phyloP scores from a whole-genome alignment of 202 grass and related monocot species.

The Panicum virgatum region DNA sequence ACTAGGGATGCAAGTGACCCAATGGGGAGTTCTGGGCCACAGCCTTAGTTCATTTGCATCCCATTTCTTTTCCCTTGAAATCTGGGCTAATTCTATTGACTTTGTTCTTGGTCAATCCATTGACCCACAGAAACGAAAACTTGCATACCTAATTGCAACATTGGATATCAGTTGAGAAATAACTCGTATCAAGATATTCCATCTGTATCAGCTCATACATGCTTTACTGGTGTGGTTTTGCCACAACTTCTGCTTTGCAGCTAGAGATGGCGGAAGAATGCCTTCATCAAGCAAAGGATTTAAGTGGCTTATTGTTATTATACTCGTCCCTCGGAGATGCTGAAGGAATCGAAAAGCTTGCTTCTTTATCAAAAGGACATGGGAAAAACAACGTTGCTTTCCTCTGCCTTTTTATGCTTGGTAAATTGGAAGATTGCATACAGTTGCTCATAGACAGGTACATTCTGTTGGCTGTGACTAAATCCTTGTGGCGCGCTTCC shows the following conservation, averaged over 20 bases:
- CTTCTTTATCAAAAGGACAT: constrained; percentile 81
- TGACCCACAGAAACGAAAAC: neutral
- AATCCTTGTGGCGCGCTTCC: neutral
- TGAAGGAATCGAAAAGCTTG: constrained; percentile 73
- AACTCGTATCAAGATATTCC: constrained; percentile 18
- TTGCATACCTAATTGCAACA: neutral
- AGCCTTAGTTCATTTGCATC: neutral
- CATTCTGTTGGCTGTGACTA: constrained; percentile 14
- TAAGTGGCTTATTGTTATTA: constrained; percentile 87
- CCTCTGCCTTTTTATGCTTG: constrained; percentile 90
- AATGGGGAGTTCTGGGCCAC: neutral
- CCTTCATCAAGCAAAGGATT: constrained; percentile 81
- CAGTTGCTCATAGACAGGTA: constrained; percentile 94
- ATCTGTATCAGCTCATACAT: constrained; percentile 10
- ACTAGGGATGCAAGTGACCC: neutral
- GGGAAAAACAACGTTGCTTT: constrained; percentile 99
- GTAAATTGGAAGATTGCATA: constrained; percentile 92
- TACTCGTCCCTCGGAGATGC: constrained; percentile 95
- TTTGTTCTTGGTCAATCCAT: neutral
- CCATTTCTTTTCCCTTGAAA: neutral
- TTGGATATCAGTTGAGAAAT: neutral
- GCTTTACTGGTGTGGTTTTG: constrained; percentile 12
- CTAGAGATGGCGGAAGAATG: constrained; percentile 90
- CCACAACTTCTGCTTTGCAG: constrained; percentile 56
- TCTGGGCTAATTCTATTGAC: neutral